A percentile compares a stretch with the other conserved stretches of the same genome.
These are phyloP conservation scores for Pseudomassariella vexata DNA, from an alignment of 2,329 filamentous ascomycete species.

Conservation along the genomic window DNA sequence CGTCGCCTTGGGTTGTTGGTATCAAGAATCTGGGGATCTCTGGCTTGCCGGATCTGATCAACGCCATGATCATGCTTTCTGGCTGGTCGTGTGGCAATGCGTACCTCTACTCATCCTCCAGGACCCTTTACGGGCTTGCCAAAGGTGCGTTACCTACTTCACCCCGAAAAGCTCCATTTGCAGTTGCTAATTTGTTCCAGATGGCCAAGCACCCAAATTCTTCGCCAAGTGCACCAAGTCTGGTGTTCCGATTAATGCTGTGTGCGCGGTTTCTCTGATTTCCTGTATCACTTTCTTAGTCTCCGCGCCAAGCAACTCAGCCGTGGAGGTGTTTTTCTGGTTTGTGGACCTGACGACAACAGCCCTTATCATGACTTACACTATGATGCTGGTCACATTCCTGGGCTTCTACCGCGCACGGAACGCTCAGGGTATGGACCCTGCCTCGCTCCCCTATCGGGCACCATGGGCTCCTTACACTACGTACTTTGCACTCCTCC, in stretches of 20 bases:
- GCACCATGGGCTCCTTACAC: conserved; percentile 45
- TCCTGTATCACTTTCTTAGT: conserved; percentile 31
- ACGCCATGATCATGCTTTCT: conserved; percentile 32
- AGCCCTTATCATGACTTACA: conserved; percentile 35
- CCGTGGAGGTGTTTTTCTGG: conserved; percentile 33
- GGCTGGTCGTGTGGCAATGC: conserved; percentile 17
- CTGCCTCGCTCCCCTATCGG: conserved; percentile 42
- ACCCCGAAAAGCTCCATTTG: not conserved
- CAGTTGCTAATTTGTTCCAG: conserved; percentile 8
- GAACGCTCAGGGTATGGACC: conserved; percentile 43
- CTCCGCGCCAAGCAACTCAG: conserved; percentile 27
- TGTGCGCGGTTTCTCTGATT: conserved; percentile 25
- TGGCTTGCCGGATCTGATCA: conserved; percentile 52
- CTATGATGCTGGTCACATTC: conserved; percentile 39
- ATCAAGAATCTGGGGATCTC: conserved; percentile 49
- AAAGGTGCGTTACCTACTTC: conserved; percentile 5
- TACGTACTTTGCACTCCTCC: conserved; percentile 40
- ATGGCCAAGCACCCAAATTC: conserved; percentile 29
- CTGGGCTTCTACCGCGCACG: conserved; percentile 45
- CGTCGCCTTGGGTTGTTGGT: conserved; percentile 46
- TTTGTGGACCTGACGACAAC: conserved; percentile 35
- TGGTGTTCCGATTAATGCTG: conserved; percentile 38
- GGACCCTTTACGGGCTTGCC: conserved; percentile 21
- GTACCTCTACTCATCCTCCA: conserved; percentile 14
- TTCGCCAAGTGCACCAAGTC: conserved; percentile 32